Evolutionary conservation across 2,329 filamentous ascomycete species (phyloP), one percentile per base, ranked within the genome.

Genomic region (Claviceps fusiformis): DNA sequence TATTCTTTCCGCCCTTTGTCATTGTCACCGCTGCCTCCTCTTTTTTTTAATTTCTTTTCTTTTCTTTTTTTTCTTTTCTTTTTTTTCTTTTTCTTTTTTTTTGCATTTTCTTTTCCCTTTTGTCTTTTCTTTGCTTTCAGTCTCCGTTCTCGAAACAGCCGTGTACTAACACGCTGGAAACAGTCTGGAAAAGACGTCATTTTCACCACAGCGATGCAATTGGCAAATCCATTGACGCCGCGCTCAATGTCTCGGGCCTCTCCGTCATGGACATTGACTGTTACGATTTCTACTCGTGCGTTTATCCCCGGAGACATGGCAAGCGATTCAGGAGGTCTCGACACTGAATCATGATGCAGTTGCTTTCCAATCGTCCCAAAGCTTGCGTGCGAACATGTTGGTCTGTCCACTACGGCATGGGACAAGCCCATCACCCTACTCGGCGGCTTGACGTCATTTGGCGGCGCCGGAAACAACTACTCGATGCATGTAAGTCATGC

Each of bases 341-440:
- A 17, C 46, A 19, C 31, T 5, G 8, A 5, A 46, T 29, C 2
- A 45, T 15, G 9, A 35, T 35, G 8, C n/a, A 82, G 80, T 0
- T 86, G 83, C 61, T 87, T 86, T 57, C 83, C 83, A 0, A 83
- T 87, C 33, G 82, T 86, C 0, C 83, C 83, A 0, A 87, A 87
- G 62, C 67, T 86, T 0, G 83, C 83, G 1, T 80, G 77, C 33
- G 65, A 77, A 2, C 80, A 86, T 64, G 73, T 87, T 0, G 74
- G 73, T 0, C 62, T 86, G 1, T 71, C 77, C 0, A 68, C 78
- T 0, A 65, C 65, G 0, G 65, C 71, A 1, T 62, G 71, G 1
- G 35, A 66, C 2, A 82, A 79, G 58, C 74, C 78, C 0, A 73
- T 85, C 24, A 85, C 81, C 0, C 65, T 86, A 0, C 71, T 87